Conservation (phyloP, 768 basidiomycete species). For the Tulasnella sp. region DNA sequence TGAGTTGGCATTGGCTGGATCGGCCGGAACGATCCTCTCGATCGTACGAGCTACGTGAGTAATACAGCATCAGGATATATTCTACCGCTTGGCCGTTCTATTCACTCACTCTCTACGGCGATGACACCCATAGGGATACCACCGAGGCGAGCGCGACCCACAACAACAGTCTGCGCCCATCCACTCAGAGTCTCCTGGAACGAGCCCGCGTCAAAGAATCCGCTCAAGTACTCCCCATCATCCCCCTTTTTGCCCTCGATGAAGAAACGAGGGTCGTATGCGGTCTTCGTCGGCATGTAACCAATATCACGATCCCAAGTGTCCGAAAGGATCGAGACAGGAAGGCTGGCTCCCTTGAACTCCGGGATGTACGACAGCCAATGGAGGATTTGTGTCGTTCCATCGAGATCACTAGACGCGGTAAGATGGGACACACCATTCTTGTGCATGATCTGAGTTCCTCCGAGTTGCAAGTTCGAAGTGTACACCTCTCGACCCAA, state of each 20-base stretch:
- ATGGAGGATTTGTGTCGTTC: conserved; percentile 83
- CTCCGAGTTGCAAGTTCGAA: conserved; percentile 94
- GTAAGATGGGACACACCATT: conserved; percentile 97
- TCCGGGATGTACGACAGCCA: conserved; percentile 94
- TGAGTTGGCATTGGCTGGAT: conserved; percentile 92
- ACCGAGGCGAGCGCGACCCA: conserved; percentile 89
- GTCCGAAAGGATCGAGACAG: conserved; percentile 62
- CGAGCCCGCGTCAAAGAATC: conserved; percentile 94
- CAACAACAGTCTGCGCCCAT: conserved; percentile 98
- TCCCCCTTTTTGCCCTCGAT: conserved; percentile 92
- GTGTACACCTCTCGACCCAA: conserved; percentile 98
- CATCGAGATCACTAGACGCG: conserved; percentile 89
- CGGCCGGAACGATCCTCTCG: conserved; percentile 92
- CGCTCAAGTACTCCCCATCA: conserved; percentile 59
- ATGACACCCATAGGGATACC: conserved; percentile 98
- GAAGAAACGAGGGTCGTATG: conserved; percentile 97
- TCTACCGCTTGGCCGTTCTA: not conserved
- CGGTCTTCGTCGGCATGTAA: conserved; percentile 83
- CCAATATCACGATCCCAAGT: conserved; percentile 86
- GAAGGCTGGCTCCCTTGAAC: conserved; percentile 64
- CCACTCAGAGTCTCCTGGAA: conserved; percentile 99
- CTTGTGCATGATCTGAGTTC: conserved; percentile 99
- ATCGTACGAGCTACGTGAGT: conserved; percentile 60
- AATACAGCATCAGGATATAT: not conserved
- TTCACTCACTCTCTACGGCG: conserved; percentile 64